phyloP scores from a whole-genome alignment of 768 basidiomycete genomes.

The Neoboletus brunneissimus region DNA sequence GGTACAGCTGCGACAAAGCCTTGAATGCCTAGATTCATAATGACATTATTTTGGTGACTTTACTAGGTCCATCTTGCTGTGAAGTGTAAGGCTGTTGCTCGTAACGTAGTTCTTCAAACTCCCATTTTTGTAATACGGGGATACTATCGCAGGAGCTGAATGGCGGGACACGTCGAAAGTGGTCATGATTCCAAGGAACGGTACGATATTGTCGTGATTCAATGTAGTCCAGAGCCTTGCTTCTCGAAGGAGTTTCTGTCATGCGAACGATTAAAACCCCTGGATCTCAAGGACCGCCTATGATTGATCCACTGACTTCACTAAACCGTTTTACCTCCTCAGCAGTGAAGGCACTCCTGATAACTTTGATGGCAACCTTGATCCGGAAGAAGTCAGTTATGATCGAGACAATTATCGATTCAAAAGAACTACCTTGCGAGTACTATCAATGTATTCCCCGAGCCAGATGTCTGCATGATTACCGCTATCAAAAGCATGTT shows the following conservation, averaged over 20 bases:
- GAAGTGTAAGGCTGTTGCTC: constrained; percentile 3
- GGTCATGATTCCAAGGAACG: constrained; percentile 23
- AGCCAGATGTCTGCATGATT: constrained; percentile 26
- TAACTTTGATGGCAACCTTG: constrained; percentile 30
- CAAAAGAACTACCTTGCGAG: constrained; percentile 5
- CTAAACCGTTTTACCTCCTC: constrained; percentile 20
- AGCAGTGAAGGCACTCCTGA: constrained; percentile 15
- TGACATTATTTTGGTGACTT: background rate
- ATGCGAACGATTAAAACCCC: background rate
- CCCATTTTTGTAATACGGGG: constrained; percentile 26
- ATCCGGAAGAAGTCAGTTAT: background rate
- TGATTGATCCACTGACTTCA: constrained; percentile 11
- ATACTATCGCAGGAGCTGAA: constrained; percentile 23
- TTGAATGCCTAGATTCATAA: background rate
- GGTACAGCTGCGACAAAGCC: constrained; percentile 13
- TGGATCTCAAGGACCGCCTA: background rate
- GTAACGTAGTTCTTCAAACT: constrained; percentile 19
- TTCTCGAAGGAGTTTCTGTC: constrained; percentile 29
- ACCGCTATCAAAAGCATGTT: constrained; percentile 17
- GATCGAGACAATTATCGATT: background rate
- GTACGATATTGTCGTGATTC: constrained; percentile 23
- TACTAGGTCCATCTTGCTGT: constrained; percentile 24
- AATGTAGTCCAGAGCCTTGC: constrained; percentile 27
- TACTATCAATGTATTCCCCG: constrained; percentile 16
- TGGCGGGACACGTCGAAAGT: constrained; percentile 16